These are phyloP conservation scores for Ogataea nitratoaversa DNA, from an alignment of 805 yeast genomes.

Conservation along the genomic window DNA sequence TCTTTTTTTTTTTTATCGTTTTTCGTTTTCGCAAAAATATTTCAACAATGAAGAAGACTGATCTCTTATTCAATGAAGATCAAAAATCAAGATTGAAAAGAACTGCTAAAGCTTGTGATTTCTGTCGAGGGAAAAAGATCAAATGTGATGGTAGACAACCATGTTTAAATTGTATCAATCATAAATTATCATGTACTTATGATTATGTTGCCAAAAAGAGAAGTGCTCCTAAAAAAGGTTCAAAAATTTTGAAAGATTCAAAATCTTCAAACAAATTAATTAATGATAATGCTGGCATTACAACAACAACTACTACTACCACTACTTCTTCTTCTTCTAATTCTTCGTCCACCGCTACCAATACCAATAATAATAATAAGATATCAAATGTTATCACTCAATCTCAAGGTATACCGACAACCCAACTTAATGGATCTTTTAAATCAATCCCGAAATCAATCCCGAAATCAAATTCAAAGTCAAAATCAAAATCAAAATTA, in stretches of 20 bases:
- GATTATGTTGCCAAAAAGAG: conserved; percentile 31
- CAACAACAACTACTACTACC: neutral
- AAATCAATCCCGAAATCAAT: too few species aligned
- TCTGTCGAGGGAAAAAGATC: conserved; percentile 44
- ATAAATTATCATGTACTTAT: conserved; percentile 33
- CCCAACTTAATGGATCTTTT: neutral
- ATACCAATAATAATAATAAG: neutral
- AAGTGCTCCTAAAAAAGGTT: conserved; percentile 5
- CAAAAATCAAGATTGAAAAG: conserved; percentile 17
- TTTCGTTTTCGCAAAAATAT: neutral
- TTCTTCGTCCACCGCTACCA: neutral
- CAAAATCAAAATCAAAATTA: too few species aligned
- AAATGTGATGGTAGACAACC: conserved; percentile 46
- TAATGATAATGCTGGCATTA: neutral
- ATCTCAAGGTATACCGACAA: neutral
- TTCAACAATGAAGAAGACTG: neutral
- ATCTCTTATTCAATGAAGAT: neutral
- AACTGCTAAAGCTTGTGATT: conserved; percentile 46
- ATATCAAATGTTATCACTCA: neutral
- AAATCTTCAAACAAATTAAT: neutral
- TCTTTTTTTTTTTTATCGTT: neutral
- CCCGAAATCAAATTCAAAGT: too few species aligned
- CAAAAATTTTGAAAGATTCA: neutral
- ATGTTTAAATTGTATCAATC: conserved; percentile 38
- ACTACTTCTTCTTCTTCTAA: neutral